Evolutionary conservation across 1,284 basidiomycete species (phyloP).

Genomic region (Cutaneotrichosporon sp.): DNA sequence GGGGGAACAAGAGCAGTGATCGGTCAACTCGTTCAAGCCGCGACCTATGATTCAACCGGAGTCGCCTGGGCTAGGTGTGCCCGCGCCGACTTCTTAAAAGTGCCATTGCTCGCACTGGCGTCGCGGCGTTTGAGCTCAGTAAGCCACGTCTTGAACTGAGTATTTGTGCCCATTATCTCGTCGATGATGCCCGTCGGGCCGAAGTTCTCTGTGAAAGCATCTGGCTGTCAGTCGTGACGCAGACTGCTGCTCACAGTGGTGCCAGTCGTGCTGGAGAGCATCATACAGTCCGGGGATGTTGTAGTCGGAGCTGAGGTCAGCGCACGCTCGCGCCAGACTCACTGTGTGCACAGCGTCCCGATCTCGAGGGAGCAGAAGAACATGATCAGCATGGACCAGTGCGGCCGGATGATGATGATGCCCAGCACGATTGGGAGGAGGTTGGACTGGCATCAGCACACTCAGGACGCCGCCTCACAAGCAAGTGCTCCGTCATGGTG

Average conservation of each 20-base stretch:
- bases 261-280: slow-evolving; percentile 22
- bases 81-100: too few relatives aligned
- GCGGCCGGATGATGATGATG: slow-evolving; percentile 9
- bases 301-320: slow-evolving; percentile 16
- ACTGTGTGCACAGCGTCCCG: slow-evolving; percentile 19
- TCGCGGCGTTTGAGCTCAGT: slow-evolving; percentile 18
- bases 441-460: slow-evolving; percentile 13
- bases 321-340: background rate
- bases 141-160: slow-evolving; percentile 13
- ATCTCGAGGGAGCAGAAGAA: slow-evolving; percentile 17
- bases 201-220: slow-evolving; percentile 19
- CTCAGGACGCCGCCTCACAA: too few relatives aligned
- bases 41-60: too few relatives aligned
- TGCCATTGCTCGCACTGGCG: too few relatives aligned
- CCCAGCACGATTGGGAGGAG: slow-evolving; percentile 15
- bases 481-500: slow-evolving; percentile 17
- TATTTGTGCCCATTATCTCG: slow-evolving; percentile 14
- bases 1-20: too few relatives aligned
- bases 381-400: slow-evolving; percentile 17
- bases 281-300: slow-evolving; percentile 19
- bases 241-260: slow-evolving; percentile 11
- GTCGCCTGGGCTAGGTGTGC: too few relatives aligned
- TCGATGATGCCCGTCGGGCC: slow-evolving; percentile 18
- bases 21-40: too few relatives aligned
- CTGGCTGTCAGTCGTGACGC: background rate